Evolutionary conservation across 352 stramenopile species (phyloP).

Genomic region (Thalassiosira hispida): DNA sequence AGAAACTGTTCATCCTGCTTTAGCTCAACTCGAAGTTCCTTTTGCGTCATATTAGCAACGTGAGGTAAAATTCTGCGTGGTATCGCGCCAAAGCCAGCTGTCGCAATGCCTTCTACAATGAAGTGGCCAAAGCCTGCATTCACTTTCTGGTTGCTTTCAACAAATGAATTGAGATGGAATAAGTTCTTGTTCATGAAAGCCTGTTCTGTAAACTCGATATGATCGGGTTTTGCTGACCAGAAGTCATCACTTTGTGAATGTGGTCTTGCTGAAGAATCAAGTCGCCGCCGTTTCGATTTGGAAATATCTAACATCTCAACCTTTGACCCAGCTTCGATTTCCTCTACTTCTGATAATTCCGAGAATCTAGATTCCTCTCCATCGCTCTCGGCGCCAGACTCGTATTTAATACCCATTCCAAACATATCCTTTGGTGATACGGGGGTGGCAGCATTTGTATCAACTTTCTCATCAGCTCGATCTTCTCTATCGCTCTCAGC

Average conservation of each 20-base stretch:
- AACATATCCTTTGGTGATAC: no score
- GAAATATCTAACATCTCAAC: background rate
- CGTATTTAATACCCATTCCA: background rate
- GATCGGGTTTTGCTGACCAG: constrained; percentile 4
- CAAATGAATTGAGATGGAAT: constrained; percentile 43
- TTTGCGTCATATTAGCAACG: constrained; percentile 20
- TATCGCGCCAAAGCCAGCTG: constrained; percentile 1
- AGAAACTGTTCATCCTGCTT: background rate
- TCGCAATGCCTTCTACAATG: constrained; percentile 17
- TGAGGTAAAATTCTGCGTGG: constrained; percentile 2
- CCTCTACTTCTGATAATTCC: constrained; percentile 1
- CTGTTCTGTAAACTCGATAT: constrained; percentile 28
- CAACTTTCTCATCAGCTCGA: background rate
- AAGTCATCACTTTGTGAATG: constrained; percentile 4
- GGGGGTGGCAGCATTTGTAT: constrained; percentile 12
- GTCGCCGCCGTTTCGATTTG: constrained; percentile 7
- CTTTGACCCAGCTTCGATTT: constrained; percentile 1
- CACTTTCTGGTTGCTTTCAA: constrained; percentile 8
- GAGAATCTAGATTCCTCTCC: constrained; percentile 11
- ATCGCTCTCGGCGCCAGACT: background rate
- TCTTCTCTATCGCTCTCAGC: background rate
- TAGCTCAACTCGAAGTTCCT: constrained; percentile 7
- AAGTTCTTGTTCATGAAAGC: constrained; percentile 38
- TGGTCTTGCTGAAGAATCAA: constrained; percentile 2
- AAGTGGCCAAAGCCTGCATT: constrained; percentile 27